Evolutionary conservation across 2,329 filamentous ascomycete species (phyloP), one percentile per base, ranked within the genome.

Genomic region (Cladosporium sp.): DNA sequence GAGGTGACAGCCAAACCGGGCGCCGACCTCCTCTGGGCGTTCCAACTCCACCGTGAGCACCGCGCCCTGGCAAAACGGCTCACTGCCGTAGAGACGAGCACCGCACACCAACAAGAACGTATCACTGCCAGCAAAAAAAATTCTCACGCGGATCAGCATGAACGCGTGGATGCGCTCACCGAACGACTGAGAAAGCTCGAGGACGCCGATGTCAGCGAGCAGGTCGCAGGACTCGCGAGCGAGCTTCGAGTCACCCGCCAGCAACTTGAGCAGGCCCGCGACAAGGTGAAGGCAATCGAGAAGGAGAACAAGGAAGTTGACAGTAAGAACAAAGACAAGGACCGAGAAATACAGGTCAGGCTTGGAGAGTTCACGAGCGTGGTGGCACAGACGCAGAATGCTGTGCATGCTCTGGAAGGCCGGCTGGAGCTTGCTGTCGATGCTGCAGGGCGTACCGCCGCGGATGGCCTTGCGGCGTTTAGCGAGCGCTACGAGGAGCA

Each of bases 161-260:
- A 18, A n/a, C 18, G 46, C 16, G 18, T 65, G 16, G 49, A 51
- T 18, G 36, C 26, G 25, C 30, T 65, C 26, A 90, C 91, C 77
- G 90, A 93, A 74, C 92, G 89, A 21, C 88, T 64, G 18, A 49
- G 48, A 11, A 25, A 39, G 32, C 30, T 64, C 30, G 28, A 64
- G 34, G 30, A 59, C 32, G 39, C 43, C 25, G 63, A 63, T 18
- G 5, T 25, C 34, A 54, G 34, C 10, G 59, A 39, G 32, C 59
- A 39, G 25, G n/a, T 63, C 7, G 59, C 48, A 30, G 59, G 59
- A n/a, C 59, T 63, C 16, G 49, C 59, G 7, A 10, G 25, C 32
- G 48, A 63, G 10, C 32, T 63, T 11, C 48, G 49, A 21, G 18
- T 16, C 16, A 54, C 49, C 13, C 59, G 49, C 34, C 48, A 54